These are phyloP conservation scores for Diaporthe ilicicola DNA, from an alignment of 2,329 filamentous ascomycete species.

Conservation along the genomic window DNA sequence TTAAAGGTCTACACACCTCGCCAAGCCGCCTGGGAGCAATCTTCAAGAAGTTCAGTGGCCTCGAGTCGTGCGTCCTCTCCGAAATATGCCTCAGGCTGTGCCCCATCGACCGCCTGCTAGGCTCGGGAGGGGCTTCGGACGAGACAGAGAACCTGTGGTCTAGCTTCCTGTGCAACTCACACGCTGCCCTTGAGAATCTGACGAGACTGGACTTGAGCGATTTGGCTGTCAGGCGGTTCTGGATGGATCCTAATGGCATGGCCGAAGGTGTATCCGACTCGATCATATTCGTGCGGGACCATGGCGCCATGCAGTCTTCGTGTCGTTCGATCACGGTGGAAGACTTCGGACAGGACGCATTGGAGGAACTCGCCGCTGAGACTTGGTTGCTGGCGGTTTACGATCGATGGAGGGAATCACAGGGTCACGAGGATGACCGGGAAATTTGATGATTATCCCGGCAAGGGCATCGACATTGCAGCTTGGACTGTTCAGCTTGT, in stretches of 20 bases:
- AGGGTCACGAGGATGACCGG: too few species aligned
- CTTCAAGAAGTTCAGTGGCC: background rate
- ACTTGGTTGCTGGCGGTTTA: background rate
- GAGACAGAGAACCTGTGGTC: background rate
- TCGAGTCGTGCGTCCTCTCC: background rate
- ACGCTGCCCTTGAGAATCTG: background rate
- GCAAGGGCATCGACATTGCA: too few species aligned
- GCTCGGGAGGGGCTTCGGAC: background rate
- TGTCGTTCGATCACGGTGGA: background rate
- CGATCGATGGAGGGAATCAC: too few species aligned
- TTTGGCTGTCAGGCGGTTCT: background rate
- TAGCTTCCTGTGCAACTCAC: background rate
- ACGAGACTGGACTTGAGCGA: background rate
- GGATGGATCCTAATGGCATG: background rate
- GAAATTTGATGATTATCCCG: too few species aligned
- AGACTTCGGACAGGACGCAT: background rate
- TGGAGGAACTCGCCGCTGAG: background rate
- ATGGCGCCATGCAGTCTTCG: accelerated
- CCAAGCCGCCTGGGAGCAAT: background rate
- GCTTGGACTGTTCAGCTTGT: too few species aligned
- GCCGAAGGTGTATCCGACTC: background rate
- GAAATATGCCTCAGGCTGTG: background rate
- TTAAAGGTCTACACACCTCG: background rate
- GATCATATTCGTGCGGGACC: background rate
- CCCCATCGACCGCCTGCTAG: background rate